These are phyloP conservation scores for Wickerhamiella slavikovae DNA, from an alignment of 805 yeast genomes.

Conservation along the genomic window DNA sequence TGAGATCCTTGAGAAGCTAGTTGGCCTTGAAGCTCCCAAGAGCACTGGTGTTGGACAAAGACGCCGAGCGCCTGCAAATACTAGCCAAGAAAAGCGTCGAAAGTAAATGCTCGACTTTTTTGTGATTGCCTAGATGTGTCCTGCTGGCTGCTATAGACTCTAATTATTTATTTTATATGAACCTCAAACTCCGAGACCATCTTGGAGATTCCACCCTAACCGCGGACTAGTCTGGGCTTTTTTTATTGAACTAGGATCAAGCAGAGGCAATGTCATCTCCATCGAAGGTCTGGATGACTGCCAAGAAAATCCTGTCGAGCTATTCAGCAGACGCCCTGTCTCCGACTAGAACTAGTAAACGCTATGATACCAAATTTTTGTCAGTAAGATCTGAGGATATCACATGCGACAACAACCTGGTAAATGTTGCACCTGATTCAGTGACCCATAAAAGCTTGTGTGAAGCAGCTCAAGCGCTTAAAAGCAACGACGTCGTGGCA, in stretches of 20 bases:
- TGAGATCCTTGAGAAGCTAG: slow-evolving; percentile 6
- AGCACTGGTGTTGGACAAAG: neutral
- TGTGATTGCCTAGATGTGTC: neutral
- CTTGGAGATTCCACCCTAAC: neutral
- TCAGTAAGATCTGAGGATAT: slow-evolving; percentile 36
- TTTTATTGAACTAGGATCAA: no score
- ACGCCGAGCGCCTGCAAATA: no score
- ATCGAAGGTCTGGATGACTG: no score
- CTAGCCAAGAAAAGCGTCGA: no score
- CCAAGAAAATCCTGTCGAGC: neutral
- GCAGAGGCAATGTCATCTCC: no score
- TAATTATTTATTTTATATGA: no score
- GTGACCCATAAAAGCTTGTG: slow-evolving; percentile 29
- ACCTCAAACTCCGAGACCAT: neutral
- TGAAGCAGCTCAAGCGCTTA: slow-evolving; percentile 38
- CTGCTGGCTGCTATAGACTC: neutral
- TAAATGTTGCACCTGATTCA: slow-evolving; percentile 10
- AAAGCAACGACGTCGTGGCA: slow-evolving; percentile 47
- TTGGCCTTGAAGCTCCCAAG: slow-evolving; percentile 4
- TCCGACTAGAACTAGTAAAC: neutral
- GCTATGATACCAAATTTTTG: slow-evolving; percentile 23
- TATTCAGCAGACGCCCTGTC: neutral
- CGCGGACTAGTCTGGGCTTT: no score
- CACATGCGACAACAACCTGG: slow-evolving; percentile 24
- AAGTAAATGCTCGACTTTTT: neutral